Conservation (phyloP, 805 yeast species). For the Teunomyces stri region DNA sequence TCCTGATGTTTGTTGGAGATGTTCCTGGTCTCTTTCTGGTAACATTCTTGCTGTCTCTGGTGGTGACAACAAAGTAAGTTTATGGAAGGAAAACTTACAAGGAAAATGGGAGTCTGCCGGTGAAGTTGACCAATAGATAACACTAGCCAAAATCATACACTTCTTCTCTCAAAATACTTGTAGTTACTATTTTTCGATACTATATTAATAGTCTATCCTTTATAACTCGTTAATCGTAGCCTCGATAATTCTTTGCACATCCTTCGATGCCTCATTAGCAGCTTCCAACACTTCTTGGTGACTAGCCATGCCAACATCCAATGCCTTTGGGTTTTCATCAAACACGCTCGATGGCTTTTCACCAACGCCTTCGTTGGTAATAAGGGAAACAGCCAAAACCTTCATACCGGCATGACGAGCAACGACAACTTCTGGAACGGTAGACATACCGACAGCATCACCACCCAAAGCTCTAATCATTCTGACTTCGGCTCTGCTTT, state of each 20-base stretch:
- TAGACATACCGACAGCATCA: constrained; percentile 96
- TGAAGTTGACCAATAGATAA: constrained; percentile 71
- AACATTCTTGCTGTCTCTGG: constrained; percentile 93
- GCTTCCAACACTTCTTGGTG: constrained; percentile 89
- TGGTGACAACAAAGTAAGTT: constrained; percentile 92
- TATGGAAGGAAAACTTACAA: constrained; percentile 92
- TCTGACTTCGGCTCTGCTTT: constrained; percentile 88
- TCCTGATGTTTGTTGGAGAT: constrained; percentile 98
- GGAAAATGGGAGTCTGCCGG: constrained; percentile 99
- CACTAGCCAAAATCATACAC: neutral
- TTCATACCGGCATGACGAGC: constrained; percentile 85
- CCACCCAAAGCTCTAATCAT: constrained; percentile 72
- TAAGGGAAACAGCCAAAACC: constrained; percentile 80
- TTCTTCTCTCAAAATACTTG: neutral
- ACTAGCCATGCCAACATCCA: constrained; percentile 76
- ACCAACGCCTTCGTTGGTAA: constrained; percentile 79
- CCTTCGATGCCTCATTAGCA: constrained; percentile 76
- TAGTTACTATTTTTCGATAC: neutral
- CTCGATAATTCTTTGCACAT: constrained; percentile 69
- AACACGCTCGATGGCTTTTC: constrained; percentile 67
- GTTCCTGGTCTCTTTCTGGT: constrained; percentile 95
- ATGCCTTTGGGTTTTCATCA: constrained; percentile 49
- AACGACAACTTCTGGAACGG: constrained; percentile 92
- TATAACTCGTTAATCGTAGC: constrained; percentile 51
- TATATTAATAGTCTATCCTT: constrained; percentile 4